Evolutionary conservation across 768 basidiomycete genomes (phyloP).

Genomic region (Mycena haematopus): DNA sequence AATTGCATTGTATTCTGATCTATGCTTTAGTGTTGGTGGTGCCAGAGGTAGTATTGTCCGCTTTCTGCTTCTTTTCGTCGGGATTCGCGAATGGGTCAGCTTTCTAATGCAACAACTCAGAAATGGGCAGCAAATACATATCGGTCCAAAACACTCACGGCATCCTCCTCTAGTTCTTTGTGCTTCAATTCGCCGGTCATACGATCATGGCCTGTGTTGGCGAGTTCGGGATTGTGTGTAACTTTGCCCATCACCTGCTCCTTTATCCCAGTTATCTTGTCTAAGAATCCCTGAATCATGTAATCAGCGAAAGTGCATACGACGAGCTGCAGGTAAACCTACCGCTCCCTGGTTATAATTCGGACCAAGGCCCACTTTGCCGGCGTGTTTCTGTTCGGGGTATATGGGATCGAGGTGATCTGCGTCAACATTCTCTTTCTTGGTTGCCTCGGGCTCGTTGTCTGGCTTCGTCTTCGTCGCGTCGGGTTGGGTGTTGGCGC

Average conservation of each 20-base stretch:
- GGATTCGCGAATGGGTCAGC: conserved; percentile 31
- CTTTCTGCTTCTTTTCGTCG: conserved; percentile 31
- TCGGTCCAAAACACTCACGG: conserved; percentile 13
- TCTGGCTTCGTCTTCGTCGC: conserved; percentile 18
- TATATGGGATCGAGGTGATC: conserved; percentile 30
- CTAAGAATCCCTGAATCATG: conserved; percentile 35
- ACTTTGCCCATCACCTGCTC: conserved; percentile 44
- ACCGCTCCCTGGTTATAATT: conserved; percentile 45
- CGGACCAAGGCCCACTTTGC: conserved; percentile 52
- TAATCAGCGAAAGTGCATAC: neutral
- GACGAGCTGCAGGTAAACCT: conserved; percentile 22
- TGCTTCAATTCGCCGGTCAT: conserved; percentile 41
- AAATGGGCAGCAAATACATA: neutral
- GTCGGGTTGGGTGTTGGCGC: conserved; percentile 25
- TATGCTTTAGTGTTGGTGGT: too few relatives aligned
- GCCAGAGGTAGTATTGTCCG: neutral
- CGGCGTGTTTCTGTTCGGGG: conserved; percentile 52
- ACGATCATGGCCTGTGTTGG: conserved; percentile 39
- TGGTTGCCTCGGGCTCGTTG: neutral
- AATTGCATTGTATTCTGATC: too few relatives aligned
- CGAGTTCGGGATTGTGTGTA: conserved; percentile 36
- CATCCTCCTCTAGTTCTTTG: conserved; percentile 38
- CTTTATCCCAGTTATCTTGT: conserved; percentile 41
- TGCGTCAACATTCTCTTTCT: conserved; percentile 5
- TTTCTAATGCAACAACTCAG: conserved; percentile 5